Conservation (phyloP, 345 rosid species). For the Citrus maxima region DNA sequence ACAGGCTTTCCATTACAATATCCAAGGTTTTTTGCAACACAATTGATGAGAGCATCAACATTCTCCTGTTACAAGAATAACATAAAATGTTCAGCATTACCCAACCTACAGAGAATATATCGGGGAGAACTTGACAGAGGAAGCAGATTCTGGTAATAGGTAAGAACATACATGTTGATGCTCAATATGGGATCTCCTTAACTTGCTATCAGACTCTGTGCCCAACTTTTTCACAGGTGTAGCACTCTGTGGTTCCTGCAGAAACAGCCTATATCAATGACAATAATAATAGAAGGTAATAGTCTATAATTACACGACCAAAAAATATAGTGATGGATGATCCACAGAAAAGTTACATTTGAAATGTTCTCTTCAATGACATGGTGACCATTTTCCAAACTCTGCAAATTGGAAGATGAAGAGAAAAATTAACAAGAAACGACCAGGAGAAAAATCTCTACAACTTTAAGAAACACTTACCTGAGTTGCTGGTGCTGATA, state of each 20-base stretch:
- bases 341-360: conserved; percentile 43
- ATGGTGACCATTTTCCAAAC: conserved; percentile 82
- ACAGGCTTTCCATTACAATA: conserved; percentile 83
- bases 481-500: conserved; percentile 43
- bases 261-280: conserved; percentile 11
- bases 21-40: conserved; percentile 72
- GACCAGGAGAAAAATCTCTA: neutral
- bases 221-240: conserved; percentile 60
- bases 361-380: conserved; percentile 44
- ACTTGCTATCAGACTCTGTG: conserved; percentile 64
- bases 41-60: conserved; percentile 75
- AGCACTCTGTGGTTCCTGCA: conserved; percentile 66
- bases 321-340: conserved; percentile 13
- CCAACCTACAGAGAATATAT: conserved; percentile 12
- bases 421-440: conserved; percentile 5
- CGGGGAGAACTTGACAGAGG: conserved; percentile 11
- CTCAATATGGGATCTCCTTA: conserved; percentile 66
- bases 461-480: conserved; percentile 32
- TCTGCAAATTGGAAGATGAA: conserved; percentile 42
- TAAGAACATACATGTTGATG: conserved; percentile 74
- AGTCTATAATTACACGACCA: conserved; percentile 2
- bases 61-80: conserved; percentile 62
- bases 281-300: conserved; percentile 2
- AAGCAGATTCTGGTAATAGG: conserved; percentile 2
- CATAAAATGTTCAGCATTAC: conserved; percentile 14